Evolutionary conservation across 2,329 filamentous ascomycete genomes (phyloP), one percentile per base, ranked within the genome.

Genomic region (Penicillium sp.): DNA sequence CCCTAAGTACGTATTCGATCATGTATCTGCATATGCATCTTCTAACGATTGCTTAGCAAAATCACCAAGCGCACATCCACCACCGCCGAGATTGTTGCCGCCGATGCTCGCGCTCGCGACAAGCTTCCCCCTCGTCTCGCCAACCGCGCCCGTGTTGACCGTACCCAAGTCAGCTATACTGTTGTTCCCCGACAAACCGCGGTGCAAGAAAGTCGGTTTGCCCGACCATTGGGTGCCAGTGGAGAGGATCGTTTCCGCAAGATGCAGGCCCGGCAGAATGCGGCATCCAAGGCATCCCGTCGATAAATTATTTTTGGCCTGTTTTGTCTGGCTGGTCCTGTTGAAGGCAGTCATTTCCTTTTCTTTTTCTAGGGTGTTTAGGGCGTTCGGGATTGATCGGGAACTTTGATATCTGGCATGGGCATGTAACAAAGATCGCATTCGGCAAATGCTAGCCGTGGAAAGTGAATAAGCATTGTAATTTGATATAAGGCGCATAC

Each of bases 111-210:
- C 63, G 78, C 81, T 64, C 75, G 78, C 66, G 78, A 76, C 39
- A 77, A 85, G 59, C 81, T 82, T 58, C 79, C 78, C 46, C 82
- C 82, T 21, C 78, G 77, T 50, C 72, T 79, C 35, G 79, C 78
- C 61, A 86, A 87, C 64, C 80, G 86, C 65, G 85, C 85, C 31
- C 79, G 84, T 57, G 79, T 84, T 61, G 81, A 87, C 61, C 79
- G 79, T 47, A 82, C 81, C n/a, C 78, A 84, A 35, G 82, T 82
- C 49, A 86, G 81, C 22, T 88, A 88, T 69, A 85, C 80, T 5
- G 81, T 88, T 62, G 85, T 84, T 48, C 86, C 86, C n/a, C 82
- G 81, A 68, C 84, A 80, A 69, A 84, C 81, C 45, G 71, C 78
- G 50, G 69, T 78, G 14, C 71, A 73, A 49, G 75, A 78, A 57